Base-by-base conservation (phyloP, 1,284 basidiomycete genomes). In the Melampsora americana region DNA sequence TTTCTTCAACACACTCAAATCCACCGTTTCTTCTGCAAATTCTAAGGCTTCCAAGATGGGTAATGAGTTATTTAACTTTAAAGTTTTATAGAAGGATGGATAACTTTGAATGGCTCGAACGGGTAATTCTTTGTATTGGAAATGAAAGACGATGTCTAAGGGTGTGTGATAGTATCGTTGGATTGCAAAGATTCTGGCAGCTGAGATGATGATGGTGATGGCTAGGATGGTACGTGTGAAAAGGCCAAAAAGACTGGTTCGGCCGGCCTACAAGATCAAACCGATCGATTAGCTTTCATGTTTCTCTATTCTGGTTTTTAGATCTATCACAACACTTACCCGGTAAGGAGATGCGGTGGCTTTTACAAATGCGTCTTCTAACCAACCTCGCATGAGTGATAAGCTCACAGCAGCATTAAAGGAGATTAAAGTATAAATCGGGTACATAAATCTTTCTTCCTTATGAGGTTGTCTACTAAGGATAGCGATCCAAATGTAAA, bases 401-500 rank as follows among this genome's bases (percentile, higher is more conserved):
- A 96, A 80, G 44, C 89, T 86, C 32, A 95, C 89, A 2, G 93
- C 93, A 0, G 93, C 95, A 83, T 98, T 98, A 84, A 99, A 92
- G 82, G 92, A 93, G 69, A 99, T 84, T 61, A 98, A 84, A 0
- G 93, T 90, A 83, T 97, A 99, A 1, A 89, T 90, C 0, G 96
- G 95, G 84, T 90, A 99, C 89, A 99, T 91, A 85, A 99, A 99
- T 30, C 96, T 87, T 83, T 99, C 96, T 83, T 99, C 96, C 85
- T 99, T 99, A 85, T 99, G 96, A 5, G 90, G 84, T 84, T 99
- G 96, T 1, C 86, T 78, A 9, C 88, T 89, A 78, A 99, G 85
- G 78, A 96, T 89, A 2, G 83, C 86, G 65, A 91, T 81, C 95
- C 96, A 99, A 35, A 97, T 80, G 84, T 99, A 98, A 80, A 95